Percentiles rank a stretch among this genome's conserved stretches.
Conservation (phyloP, 306 rosid species). For the Rosa rugosa region DNA sequence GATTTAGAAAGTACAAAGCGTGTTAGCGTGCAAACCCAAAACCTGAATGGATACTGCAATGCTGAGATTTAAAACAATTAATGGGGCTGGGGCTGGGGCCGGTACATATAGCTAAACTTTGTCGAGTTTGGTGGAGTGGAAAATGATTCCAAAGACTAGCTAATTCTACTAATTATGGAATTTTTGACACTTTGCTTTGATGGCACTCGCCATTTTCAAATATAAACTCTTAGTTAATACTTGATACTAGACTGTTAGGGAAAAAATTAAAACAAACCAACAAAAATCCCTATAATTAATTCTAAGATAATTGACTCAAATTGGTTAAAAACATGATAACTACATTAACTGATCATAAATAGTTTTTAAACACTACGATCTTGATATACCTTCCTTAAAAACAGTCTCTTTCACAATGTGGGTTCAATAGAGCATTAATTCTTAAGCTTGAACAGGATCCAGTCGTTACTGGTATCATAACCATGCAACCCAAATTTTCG, state of each 20-base stretch:
- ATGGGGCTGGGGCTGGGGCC: background rate
- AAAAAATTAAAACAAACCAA: too few relatives aligned
- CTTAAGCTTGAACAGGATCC: background rate
- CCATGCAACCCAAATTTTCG: slow-evolving; percentile 7
- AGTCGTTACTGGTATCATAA: background rate
- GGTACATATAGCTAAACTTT: background rate
- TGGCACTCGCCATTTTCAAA: background rate
- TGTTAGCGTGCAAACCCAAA: background rate
- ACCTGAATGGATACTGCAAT: background rate
- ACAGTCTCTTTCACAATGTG: background rate
- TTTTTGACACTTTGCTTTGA: background rate
- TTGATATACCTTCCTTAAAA: background rate
- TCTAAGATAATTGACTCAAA: too few relatives aligned
- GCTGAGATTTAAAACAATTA: background rate
- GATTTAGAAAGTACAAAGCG: background rate
- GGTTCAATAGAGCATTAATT: background rate
- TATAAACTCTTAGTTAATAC: too few relatives aligned
- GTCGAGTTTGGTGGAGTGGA: background rate
- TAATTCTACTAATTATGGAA: background rate
- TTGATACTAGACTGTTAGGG: background rate
- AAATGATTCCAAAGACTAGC: background rate
- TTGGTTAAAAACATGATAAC: background rate
- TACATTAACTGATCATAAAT: background rate
- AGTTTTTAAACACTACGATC: background rate
- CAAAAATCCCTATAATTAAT: background rate